Base-by-base conservation (phyloP, 176 grass and related monocot genomes). In the Poa pratensis region DNA sequence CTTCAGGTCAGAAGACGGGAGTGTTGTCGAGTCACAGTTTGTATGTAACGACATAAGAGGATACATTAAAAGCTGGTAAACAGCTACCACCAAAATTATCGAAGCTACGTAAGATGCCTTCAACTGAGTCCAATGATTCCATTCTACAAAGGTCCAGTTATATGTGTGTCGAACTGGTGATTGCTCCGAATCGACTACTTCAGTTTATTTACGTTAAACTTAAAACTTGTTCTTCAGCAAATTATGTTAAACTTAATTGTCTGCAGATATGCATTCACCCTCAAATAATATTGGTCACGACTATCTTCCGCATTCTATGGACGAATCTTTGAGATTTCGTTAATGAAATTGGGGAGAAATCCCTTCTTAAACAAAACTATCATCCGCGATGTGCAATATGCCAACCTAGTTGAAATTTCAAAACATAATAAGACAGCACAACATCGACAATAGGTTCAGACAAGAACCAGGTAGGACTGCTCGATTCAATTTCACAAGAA, bases 71-170 rank as follows among this genome's bases (percentile, higher is more conserved):
- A 35, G n/a, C 13, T 92, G 52, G 75, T 80, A 28, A 85, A 85
- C 14, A 92, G 89, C 58, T 88, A 86, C 54, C 79, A 79, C 82
- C 58, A 86, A 88, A 55, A 84, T 82, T 61, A 79, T 88, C 28
- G 86, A 91, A 53, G 26, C 69, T 60, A 76, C 22, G 1, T 64
- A 64, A 64, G 87, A 89, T 58, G 83, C 75, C 75, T 83, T 86
- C 23, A 86, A 80, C 51, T 16, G 40, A 68, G 7, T 85, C 43
- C 63, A 73, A 57, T 85, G 82, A 88, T 64, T 72, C 27, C 64
- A 54, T 82, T 24, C 2, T 11, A 80, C 26, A 12, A 75, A 80
- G 61, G 11, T 27, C n/a, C 45, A 12, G 5, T 43, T 80, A 17
- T 7, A 35, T 5, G 35, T 22, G 42, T 43, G 42, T 8, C 42